Base-by-base conservation (phyloP, 140 eudicot genomes). In the Senecio squalidus region DNA sequence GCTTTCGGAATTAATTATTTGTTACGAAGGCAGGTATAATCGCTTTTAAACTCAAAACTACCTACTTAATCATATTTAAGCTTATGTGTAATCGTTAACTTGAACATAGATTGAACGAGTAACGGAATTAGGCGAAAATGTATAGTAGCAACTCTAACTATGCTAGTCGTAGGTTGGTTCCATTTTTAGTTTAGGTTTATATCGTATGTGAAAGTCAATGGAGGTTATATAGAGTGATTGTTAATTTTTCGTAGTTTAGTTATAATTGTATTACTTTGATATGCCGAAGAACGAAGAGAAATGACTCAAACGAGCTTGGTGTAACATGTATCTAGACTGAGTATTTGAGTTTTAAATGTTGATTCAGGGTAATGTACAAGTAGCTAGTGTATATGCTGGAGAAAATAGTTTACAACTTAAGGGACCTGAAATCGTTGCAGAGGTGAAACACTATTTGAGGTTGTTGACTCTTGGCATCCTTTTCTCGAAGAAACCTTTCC, bases 401-500 rank as follows among this genome's bases (percentile, higher is more conserved):
- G 94, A 80, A 69, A 77, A 80, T 55, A 75, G 86, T 56, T 47
- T 75, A 62, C 78, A 76, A 44, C 86, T 87, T 46, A 84, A 80
- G 67, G 96, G 93, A 39, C 78, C 81, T 25, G 96, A 82, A 60
- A 84, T 92, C 51, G 34, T 87, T 36, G 84, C 61, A 15, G 85
- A 84, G 68, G 68, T 92, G 60, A 82, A 84, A 69, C 72, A 79
- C 65, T 84, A 79, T 74, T 69, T 92, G 73, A 77, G 79, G 60
- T 72, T 92, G 75, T 54, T 88, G 62, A 92, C 96, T 39, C 66
- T 73, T 18, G 82, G 98, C 73, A 77, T 77, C 49, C 82, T 87
- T 45, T 92, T 92, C 80, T 92, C 98, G 16, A 92, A 92, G 82
- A 92, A 92, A 77, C 93, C 98, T 14, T 92, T 92, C 70, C 95